These are phyloP conservation scores for Harringtonia aguacate DNA, from an alignment of 2,329 filamentous ascomycete genomes.

Conservation along the genomic window DNA sequence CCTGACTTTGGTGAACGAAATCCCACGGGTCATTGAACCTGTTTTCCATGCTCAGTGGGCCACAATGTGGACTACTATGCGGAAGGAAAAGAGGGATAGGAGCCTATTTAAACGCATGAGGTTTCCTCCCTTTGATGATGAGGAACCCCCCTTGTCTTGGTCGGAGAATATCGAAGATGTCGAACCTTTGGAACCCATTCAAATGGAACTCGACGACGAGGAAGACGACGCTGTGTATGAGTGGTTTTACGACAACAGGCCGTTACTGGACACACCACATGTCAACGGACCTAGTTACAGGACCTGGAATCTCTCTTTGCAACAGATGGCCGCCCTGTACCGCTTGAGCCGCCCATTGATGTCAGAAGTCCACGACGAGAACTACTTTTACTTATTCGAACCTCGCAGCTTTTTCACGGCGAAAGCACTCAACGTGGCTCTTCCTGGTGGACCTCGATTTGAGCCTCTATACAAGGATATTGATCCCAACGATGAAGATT, in stretches of 20 bases:
- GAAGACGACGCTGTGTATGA: constrained; percentile 88
- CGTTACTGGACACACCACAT: constrained; percentile 81
- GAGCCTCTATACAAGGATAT: constrained; percentile 98
- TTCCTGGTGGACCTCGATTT: constrained; percentile 93
- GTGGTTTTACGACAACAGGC: constrained; percentile 95
- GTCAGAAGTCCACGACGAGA: constrained; percentile 87
- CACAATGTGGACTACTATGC: constrained; percentile 98
- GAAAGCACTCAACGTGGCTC: constrained; percentile 92
- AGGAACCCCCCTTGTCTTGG: constrained; percentile 95
- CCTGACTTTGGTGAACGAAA: constrained; percentile 92
- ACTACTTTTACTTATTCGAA: constrained; percentile 98
- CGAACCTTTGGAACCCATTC: constrained; percentile 91
- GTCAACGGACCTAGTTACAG: constrained; percentile 97
- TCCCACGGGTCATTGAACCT: constrained; percentile 90
- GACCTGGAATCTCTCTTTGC: constrained; percentile 82
- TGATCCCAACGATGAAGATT: constrained; percentile 97
- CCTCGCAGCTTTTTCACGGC: constrained; percentile 90
- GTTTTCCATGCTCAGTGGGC: constrained; percentile 99
- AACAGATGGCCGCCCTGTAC: constrained; percentile 93
- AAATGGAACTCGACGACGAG: constrained; percentile 93
- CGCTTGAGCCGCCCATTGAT: constrained; percentile 83
- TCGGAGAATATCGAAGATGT: constrained; percentile 99
- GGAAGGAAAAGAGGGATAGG: constrained; percentile 92
- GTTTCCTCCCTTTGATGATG: constrained; percentile 96
- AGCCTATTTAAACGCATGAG: constrained; percentile 98